Conservation (phyloP, 352 stramenopile genomes). For the Phytophthora pinifolia region DNA sequence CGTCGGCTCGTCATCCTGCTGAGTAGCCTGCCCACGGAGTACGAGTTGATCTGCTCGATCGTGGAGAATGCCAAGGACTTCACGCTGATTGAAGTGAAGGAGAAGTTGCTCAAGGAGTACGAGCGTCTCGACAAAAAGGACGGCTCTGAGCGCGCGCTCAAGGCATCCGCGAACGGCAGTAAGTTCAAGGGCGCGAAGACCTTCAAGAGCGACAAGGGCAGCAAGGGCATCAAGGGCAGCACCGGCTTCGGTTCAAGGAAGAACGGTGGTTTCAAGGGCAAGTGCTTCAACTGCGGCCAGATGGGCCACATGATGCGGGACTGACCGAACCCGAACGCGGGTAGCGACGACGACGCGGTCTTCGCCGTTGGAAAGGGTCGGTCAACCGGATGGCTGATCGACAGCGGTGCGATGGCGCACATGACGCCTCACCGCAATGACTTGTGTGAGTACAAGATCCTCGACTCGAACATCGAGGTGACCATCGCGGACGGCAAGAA, state of each 20-base stretch:
- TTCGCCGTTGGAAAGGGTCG: slow-evolving; percentile 1
- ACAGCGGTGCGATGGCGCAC: slow-evolving; percentile 16
- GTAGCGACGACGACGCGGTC: not conserved
- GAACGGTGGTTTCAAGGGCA: too few relatives aligned
- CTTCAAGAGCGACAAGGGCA: too few relatives aligned
- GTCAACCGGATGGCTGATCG: slow-evolving; percentile 9
- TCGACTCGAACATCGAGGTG: slow-evolving; percentile 7
- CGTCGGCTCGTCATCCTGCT: slow-evolving; percentile 14
- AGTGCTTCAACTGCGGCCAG: too few relatives aligned
- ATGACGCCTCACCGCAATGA: slow-evolving; percentile 28
- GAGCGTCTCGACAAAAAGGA: slow-evolving; percentile 11
- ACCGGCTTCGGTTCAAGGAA: too few relatives aligned
- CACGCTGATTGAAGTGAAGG: slow-evolving; percentile 17
- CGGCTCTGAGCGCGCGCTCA: too few relatives aligned
- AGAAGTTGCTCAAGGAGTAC: slow-evolving; percentile 24
- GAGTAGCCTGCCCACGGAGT: slow-evolving; percentile 4
- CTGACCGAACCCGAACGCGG: not conserved
- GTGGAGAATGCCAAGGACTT: slow-evolving; percentile 12
- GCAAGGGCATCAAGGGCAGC: too few relatives aligned
- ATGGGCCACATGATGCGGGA: too few relatives aligned
- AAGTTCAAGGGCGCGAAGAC: too few relatives aligned
- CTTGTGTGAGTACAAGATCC: slow-evolving; percentile 12
- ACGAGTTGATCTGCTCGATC: slow-evolving; percentile 2
- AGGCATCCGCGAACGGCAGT: too few relatives aligned
- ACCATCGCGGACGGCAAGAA: slow-evolving; percentile 19